Conservation (phyloP, 169 alveolate species). For the Plasmodium sp. region DNA sequence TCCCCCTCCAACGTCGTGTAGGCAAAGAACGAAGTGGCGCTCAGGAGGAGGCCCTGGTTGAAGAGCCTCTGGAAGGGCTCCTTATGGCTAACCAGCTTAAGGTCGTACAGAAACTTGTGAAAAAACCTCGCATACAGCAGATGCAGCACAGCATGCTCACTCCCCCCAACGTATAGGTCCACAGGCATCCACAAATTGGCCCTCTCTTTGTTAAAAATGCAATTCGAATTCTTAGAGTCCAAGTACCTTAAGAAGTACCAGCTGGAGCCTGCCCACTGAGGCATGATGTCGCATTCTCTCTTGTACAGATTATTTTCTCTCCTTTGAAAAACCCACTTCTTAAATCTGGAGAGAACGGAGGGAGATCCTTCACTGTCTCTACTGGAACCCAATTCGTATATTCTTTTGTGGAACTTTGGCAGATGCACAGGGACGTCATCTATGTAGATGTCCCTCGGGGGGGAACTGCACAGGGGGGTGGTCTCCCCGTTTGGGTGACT, state of each 20-base stretch:
- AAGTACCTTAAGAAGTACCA: slow-evolving; percentile 93
- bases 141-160: slow-evolving; percentile 95
- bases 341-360: slow-evolving; percentile 48
- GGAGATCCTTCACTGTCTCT: not conserved
- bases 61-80: slow-evolving; percentile 92
- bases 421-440: slow-evolving; percentile 73
- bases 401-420: slow-evolving; percentile 37
- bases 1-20: slow-evolving; percentile 45
- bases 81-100: slow-evolving; percentile 78
- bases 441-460: slow-evolving; percentile 32
- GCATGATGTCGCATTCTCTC: slow-evolving; percentile 92
- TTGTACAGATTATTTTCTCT: slow-evolving; percentile 58
- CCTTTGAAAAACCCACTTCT: slow-evolving; percentile 71
- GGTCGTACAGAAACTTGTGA: slow-evolving; percentile 90
- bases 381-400: slow-evolving; percentile 24
- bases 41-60: slow-evolving; percentile 90
- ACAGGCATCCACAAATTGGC: slow-evolving; percentile 93
- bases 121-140: slow-evolving; percentile 93
- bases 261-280: slow-evolving; percentile 95
- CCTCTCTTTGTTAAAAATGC: slow-evolving; percentile 70
- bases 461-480: slow-evolving; percentile 38
- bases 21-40: slow-evolving; percentile 72
- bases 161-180: slow-evolving; percentile 94
- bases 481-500: not conserved
- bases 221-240: slow-evolving; percentile 84